Conservation (phyloP, 2,329 filamentous ascomycete genomes). For the Dactylellina parvicollis region DNA sequence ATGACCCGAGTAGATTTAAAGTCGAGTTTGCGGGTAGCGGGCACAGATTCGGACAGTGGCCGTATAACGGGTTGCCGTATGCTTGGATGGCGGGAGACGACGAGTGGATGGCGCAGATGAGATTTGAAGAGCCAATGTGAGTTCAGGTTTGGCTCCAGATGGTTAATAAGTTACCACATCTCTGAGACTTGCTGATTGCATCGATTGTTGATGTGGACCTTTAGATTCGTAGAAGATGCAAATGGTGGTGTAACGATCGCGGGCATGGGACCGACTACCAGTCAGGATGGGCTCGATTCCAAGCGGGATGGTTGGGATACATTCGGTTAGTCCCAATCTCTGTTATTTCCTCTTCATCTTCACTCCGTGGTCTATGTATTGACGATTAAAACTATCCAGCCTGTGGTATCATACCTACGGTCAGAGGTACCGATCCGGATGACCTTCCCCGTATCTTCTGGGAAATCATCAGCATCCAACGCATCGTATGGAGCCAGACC, state of each 20-base stretch:
- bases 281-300: no score
- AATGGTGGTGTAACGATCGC: background rate
- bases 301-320: constrained; percentile 33
- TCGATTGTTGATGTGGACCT: background rate
- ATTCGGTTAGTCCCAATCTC: constrained; percentile 16
- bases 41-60: constrained; percentile 15
- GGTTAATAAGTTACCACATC: no score
- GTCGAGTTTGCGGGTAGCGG: constrained; percentile 31
- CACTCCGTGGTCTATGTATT: background rate
- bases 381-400: constrained; percentile 1
- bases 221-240: constrained; percentile 13
- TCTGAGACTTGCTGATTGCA: no score
- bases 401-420: background rate
- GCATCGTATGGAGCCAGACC: constrained; percentile 1
- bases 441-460: background rate
- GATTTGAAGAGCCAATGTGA: constrained; percentile 16
- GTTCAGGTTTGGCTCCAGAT: background rate
- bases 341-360: background rate
- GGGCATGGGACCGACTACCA: background rate
- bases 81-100: constrained; percentile 27
- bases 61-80: constrained; percentile 14
- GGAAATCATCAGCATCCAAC: constrained; percentile 27
- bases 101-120: background rate
- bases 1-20: background rate
- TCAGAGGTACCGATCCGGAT: background rate